Conservation (phyloP, 2,329 filamentous ascomycete species). For the Metarhizium album region DNA sequence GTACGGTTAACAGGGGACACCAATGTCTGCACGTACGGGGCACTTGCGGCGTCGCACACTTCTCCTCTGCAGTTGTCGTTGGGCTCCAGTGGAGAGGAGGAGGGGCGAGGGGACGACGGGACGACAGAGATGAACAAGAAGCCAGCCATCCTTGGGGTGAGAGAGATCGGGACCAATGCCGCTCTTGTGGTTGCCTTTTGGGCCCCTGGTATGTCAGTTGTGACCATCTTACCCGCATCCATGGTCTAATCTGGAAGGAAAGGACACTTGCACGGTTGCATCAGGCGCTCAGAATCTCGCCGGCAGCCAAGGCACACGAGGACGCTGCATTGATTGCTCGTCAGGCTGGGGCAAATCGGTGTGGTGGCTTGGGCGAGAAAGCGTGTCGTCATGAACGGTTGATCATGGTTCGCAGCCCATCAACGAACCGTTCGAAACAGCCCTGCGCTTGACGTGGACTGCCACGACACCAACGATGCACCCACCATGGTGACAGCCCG, state of each 20-base stretch:
- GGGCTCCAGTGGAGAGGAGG: not conserved
- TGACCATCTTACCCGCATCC: not conserved
- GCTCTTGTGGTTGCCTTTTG: not conserved
- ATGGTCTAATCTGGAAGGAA: not conserved
- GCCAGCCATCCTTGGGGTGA: not conserved
- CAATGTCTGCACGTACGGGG: not conserved
- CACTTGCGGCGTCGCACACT: not conserved
- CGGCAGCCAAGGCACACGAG: not conserved
- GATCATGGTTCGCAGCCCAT: conserved; percentile 10
- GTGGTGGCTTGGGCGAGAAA: conserved; percentile 8
- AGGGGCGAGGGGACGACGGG: too few species aligned
- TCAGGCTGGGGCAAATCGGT: not conserved
- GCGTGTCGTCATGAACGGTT: conserved; percentile 8
- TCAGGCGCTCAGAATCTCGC: not conserved
- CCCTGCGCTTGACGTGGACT: conserved; percentile 7
- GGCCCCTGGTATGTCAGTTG: not conserved
- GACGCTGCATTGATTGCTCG: not conserved
- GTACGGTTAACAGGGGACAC: not conserved
- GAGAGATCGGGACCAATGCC: not conserved
- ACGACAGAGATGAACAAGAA: not conserved
- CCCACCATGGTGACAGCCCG: not conserved
- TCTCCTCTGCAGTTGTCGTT: not conserved
- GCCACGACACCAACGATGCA: conserved; percentile 4
- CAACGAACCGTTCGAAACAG: conserved; percentile 7
- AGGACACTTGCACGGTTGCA: not conserved